phyloP scores from a whole-genome alignment of 1,284 basidiomycete species.

The Butyriboletus regius region DNA sequence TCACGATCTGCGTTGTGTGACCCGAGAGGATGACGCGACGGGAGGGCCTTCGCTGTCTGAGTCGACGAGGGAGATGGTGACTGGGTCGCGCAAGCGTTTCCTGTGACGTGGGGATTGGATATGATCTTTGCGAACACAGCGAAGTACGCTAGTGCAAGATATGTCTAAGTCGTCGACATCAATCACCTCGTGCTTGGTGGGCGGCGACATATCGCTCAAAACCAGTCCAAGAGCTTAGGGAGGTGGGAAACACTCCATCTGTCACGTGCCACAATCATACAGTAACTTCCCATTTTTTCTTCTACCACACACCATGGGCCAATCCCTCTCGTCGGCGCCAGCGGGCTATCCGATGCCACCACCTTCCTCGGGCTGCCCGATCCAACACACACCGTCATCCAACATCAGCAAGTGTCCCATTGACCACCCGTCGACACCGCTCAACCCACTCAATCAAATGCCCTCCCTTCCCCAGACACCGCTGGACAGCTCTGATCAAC shows the following conservation, averaged over 20 bases:
- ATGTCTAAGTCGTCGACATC: slow-evolving; percentile 27
- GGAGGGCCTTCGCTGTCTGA: slow-evolving; percentile 14
- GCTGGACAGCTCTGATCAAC: slow-evolving; percentile 49
- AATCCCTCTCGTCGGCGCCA: slow-evolving; percentile 16
- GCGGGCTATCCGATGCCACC: slow-evolving; percentile 11
- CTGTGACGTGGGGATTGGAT: slow-evolving; percentile 6
- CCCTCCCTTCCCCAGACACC: slow-evolving; percentile 70
- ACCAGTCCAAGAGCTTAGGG: not conserved
- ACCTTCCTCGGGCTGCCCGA: slow-evolving; percentile 16
- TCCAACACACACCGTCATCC: slow-evolving; percentile 13
- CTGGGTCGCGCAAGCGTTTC: slow-evolving; percentile 10
- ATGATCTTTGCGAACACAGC: slow-evolving; percentile 14
- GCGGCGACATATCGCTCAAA: slow-evolving; percentile 4
- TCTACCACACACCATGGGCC: slow-evolving; percentile 22
- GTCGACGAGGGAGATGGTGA: slow-evolving; percentile 18
- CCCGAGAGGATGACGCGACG: slow-evolving; percentile 5
- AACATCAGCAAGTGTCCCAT: slow-evolving; percentile 38
- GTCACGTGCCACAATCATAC: slow-evolving; percentile 10
- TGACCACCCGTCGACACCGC: slow-evolving; percentile 36
- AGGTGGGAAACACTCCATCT: slow-evolving; percentile 1
- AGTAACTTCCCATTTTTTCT: too few relatives aligned
- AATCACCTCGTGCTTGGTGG: slow-evolving; percentile 18
- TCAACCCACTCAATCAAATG: slow-evolving; percentile 88
- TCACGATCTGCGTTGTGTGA: slow-evolving; percentile 8
- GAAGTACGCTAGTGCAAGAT: slow-evolving; percentile 16